Percentiles rank a stretch among this genome's conserved stretches.
Conservation (phyloP, 2,329 filamentous ascomycete genomes). For the Xylariaceae sp. region DNA sequence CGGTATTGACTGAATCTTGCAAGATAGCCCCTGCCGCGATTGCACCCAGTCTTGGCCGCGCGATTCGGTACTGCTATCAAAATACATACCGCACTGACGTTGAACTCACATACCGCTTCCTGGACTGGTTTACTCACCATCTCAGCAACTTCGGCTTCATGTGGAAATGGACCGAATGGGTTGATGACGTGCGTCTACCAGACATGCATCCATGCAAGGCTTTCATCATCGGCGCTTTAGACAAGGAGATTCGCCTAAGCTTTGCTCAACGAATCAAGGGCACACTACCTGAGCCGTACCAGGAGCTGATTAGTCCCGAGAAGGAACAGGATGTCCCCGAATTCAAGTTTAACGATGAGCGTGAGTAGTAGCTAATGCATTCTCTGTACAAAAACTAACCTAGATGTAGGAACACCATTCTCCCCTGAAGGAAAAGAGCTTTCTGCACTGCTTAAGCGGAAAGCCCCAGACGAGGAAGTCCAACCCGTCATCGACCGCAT, state of each 20-base stretch:
- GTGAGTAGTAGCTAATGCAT: slow-evolving; percentile 42
- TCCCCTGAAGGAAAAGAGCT: slow-evolving; percentile 80
- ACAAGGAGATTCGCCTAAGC: slow-evolving; percentile 94
- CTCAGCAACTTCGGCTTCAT: slow-evolving; percentile 98
- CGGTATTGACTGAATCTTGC: slow-evolving; percentile 89
- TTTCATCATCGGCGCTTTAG: slow-evolving; percentile 84
- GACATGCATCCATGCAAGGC: slow-evolving; percentile 83
- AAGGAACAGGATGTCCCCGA: slow-evolving; percentile 96
- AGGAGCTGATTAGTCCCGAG: slow-evolving; percentile 72
- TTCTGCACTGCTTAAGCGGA: slow-evolving; percentile 72
- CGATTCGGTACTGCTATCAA: slow-evolving; percentile 86
- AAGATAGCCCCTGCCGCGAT: slow-evolving; percentile 96
- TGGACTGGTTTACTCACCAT: slow-evolving; percentile 98
- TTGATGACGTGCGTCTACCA: slow-evolving; percentile 75
- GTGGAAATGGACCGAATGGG: slow-evolving; percentile 99
- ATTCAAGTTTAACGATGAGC: slow-evolving; percentile 79
- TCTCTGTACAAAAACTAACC: slow-evolving; percentile 7
- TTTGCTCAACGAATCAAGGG: slow-evolving; percentile 96
- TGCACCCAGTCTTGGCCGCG: slow-evolving; percentile 85
- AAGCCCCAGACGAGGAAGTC: slow-evolving; percentile 83
- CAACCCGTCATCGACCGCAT: slow-evolving; percentile 76
- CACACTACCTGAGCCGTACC: slow-evolving; percentile 81
- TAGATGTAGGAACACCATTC: slow-evolving; percentile 66
- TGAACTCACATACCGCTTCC: slow-evolving; percentile 79
- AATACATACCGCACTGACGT: slow-evolving; percentile 79